Evolutionary conservation across 352 stramenopile genomes (phyloP).

Genomic region (Phytophthora megakarya): DNA sequence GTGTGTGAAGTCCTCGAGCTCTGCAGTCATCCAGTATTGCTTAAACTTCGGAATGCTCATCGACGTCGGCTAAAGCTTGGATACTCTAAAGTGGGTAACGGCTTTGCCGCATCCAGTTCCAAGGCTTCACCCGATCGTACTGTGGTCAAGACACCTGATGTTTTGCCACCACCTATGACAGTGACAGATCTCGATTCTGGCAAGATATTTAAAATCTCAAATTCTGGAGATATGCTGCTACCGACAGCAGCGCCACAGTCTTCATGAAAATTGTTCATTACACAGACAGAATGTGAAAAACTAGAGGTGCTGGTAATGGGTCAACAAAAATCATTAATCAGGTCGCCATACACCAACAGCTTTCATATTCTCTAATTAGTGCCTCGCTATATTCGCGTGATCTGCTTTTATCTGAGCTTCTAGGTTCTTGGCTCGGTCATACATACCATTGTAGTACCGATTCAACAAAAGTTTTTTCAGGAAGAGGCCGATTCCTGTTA

Average conservation of each 20-base stretch:
- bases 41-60: constrained; percentile 81
- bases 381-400: too few species aligned
- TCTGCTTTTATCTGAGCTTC: too few species aligned
- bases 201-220: constrained; percentile 73
- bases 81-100: constrained; percentile 40
- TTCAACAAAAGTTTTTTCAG: too few species aligned
- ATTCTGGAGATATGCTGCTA: constrained; percentile 64
- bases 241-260: constrained; percentile 22
- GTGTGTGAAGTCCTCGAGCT: constrained; percentile 84
- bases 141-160: constrained; percentile 9
- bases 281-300: not conserved
- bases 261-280: not conserved
- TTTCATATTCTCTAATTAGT: too few species aligned
- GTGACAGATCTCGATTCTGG: constrained; percentile 75
- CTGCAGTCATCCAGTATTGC: constrained; percentile 72
- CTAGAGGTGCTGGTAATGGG: not conserved
- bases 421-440: too few species aligned
- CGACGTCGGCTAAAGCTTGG: constrained; percentile 62
- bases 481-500: too few species aligned
- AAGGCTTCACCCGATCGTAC: constrained; percentile 5
- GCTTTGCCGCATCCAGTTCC: constrained; percentile 11
- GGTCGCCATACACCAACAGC: too few species aligned
- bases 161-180: constrained; percentile 44
- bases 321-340: not conserved
- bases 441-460: too few species aligned